Evolutionary conservation across 2,329 filamentous ascomycete species (phyloP).

Genomic region (Aspergillus sp.): DNA sequence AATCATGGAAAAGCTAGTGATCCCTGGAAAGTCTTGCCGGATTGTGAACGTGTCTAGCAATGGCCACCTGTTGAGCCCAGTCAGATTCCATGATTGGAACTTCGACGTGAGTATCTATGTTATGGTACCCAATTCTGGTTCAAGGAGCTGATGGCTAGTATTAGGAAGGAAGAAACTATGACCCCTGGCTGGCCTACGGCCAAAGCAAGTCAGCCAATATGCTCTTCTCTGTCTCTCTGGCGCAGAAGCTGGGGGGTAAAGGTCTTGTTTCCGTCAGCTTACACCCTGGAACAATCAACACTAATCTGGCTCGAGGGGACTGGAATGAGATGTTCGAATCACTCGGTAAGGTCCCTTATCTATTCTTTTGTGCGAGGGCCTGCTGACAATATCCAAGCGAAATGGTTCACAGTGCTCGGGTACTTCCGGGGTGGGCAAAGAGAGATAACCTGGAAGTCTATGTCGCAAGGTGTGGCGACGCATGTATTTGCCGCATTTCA

Average conservation of each 20-base stretch:
- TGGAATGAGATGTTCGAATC: neutral
- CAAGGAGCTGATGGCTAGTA: neutral
- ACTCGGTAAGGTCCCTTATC: neutral
- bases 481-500: constrained; percentile 1
- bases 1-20: neutral
- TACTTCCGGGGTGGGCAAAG: neutral
- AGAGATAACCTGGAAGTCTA: neutral
- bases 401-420: neutral
- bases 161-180: neutral
- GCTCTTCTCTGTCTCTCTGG: neutral
- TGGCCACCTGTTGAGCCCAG: neutral
- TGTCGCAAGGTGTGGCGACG: neutral
- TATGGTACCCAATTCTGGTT: too few relatives aligned
- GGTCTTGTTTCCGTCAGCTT: neutral
- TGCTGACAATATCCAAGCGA: neutral
- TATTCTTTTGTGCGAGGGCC: neutral
- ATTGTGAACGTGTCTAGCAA: neutral
- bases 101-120: neutral
- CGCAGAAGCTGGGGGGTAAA: neutral
- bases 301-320: neutral
- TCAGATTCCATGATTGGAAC: neutral
- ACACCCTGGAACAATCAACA: neutral
- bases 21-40: neutral
- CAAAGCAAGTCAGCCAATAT: neutral
- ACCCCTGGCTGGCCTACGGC: neutral